These are phyloP conservation scores for Adenanthera pavonina DNA, from an alignment of 306 rosid genomes.

Conservation along the genomic window DNA sequence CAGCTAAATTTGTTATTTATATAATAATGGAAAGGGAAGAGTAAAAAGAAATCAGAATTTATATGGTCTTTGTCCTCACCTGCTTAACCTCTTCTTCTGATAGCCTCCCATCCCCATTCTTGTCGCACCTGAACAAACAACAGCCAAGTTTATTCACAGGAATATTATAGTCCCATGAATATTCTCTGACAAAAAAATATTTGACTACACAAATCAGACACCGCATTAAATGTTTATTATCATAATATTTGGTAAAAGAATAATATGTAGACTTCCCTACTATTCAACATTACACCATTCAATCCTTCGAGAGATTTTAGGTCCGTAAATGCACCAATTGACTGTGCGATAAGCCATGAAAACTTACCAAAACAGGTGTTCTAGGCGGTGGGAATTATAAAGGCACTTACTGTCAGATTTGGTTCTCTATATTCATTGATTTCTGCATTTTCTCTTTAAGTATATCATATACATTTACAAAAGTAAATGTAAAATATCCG, in stretches of 20 bases:
- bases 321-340: neutral
- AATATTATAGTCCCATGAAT: neutral
- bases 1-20: conserved; percentile 38
- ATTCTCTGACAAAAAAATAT: neutral
- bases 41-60: neutral
- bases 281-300: neutral
- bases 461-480: too few species aligned
- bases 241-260: neutral
- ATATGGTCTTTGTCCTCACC: conserved; percentile 58
- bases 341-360: neutral
- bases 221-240: neutral
- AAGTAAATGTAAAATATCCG: too few species aligned
- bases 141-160: conserved; percentile 27
- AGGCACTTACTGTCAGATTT: too few species aligned
- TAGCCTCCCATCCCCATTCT: conserved; percentile 94
- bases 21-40: neutral
- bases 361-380: neutral
- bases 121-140: conserved; percentile 81
- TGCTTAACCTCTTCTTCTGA: conserved; percentile 85
- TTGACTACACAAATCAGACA: neutral
- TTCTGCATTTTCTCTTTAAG: too few species aligned
- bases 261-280: neutral
- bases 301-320: neutral
- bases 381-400: neutral
- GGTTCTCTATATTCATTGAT: too few species aligned